phyloP scores from a whole-genome alignment of 768 basidiomycete species.

The Termitomyces eurrhizus region DNA sequence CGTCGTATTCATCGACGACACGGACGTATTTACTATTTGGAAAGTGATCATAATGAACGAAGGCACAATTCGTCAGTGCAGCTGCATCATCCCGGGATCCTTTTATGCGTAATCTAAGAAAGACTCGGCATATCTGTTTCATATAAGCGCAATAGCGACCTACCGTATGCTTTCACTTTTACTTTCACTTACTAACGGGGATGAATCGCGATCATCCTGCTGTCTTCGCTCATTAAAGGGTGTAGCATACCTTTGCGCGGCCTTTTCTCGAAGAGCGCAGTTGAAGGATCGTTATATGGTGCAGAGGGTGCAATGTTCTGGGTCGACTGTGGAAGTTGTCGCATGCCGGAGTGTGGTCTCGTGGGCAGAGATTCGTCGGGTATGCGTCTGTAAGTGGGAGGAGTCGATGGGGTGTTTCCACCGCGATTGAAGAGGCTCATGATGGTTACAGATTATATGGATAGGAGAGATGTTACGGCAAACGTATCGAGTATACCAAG shows the following conservation, averaged over 20 bases:
- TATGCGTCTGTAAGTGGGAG: constrained; percentile 40
- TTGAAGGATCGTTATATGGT: constrained; percentile 52
- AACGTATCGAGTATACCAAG: not conserved
- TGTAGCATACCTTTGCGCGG: constrained; percentile 50
- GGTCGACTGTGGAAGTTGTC: constrained; percentile 35
- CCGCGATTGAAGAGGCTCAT: constrained; percentile 50
- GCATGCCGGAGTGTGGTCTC: constrained; percentile 29
- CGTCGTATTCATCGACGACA: constrained; percentile 70
- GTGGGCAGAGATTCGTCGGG: constrained; percentile 28
- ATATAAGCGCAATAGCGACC: not conserved
- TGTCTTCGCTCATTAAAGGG: constrained; percentile 48
- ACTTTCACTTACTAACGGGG: constrained; percentile 22
- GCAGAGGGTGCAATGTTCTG: constrained; percentile 34
- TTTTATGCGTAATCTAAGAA: constrained; percentile 50
- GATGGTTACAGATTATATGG: constrained; percentile 3
- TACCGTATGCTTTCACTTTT: constrained; percentile 26
- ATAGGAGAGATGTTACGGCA: not conserved
- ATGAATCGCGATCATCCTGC: constrained; percentile 36
- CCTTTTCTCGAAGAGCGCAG: constrained; percentile 46
- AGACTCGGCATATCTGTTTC: constrained; percentile 8
- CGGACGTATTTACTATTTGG: constrained; percentile 67
- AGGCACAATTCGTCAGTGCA: constrained; percentile 77
- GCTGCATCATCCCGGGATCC: constrained; percentile 60
- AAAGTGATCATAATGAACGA: constrained; percentile 80
- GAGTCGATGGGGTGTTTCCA: constrained; percentile 31